phyloP scores from a whole-genome alignment of 257 asterid species.

The Petrea volubilis region DNA sequence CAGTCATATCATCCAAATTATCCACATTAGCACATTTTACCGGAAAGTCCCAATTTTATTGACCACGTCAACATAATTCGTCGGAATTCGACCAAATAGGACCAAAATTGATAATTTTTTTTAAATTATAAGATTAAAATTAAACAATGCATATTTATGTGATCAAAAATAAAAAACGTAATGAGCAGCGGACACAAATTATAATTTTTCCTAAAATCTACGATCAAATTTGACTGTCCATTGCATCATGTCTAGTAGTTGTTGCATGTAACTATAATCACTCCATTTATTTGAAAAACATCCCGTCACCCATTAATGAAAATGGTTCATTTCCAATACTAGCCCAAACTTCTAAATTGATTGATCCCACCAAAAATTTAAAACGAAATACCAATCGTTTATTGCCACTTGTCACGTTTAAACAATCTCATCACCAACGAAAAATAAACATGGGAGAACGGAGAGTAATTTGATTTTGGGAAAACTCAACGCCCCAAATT shows the following conservation, averaged over 20 bases:
- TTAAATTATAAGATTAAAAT: too few species aligned
- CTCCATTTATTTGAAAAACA: neutral
- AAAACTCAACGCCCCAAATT: conserved; percentile 12
- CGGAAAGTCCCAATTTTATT: too few species aligned
- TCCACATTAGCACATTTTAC: too few species aligned
- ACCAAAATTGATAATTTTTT: too few species aligned
- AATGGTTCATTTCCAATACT: neutral
- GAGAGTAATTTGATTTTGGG: neutral
- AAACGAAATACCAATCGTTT: neutral
- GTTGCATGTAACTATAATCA: neutral
- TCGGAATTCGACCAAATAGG: too few species aligned
- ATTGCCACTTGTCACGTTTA: neutral
- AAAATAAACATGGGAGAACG: neutral
- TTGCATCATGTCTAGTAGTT: neutral
- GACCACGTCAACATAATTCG: too few species aligned
- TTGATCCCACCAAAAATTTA: neutral
- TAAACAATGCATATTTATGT: too few species aligned
- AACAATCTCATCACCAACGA: neutral
- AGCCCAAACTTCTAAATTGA: neutral
- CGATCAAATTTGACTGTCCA: neutral
- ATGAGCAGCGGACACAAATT: too few species aligned
- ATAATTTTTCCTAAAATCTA: too few species aligned
- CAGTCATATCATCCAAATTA: too few species aligned
- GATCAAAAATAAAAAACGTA: too few species aligned
- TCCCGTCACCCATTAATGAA: neutral